Evolutionary conservation across 202 grass and related monocot genomes (phyloP), one percentile per base, ranked within the genome.

Genomic region (Sporobolus alterniflorus): DNA sequence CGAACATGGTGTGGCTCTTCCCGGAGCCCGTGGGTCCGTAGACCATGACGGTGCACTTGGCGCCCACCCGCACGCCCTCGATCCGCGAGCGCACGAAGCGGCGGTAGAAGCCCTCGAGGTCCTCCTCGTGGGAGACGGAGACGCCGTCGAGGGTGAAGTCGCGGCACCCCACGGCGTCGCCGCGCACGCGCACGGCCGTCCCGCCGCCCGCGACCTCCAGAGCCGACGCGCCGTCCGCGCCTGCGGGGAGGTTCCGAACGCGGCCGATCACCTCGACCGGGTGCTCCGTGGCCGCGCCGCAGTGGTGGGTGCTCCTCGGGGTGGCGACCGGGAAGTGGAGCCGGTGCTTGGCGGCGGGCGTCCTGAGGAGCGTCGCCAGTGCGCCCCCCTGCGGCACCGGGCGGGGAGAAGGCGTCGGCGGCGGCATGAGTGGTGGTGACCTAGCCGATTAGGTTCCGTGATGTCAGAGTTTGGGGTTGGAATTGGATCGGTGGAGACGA

Each of bases 1-100:
- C 96, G 47, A 95, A 98, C 96, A 98, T 98, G 59, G 96, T 98
- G 85, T 98, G 92, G 74, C 89, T 95, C 85, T 98, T 95, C 9
- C 90, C 93, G 31, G 91, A 88, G 0, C 93, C 93, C 0, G 96
- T 98, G 20, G 96, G 96, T 2, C 96, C 92, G 79, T 98, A 98
- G 43, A 98, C 92, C 96, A 98, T 93, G 68, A 95, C 87, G 31
- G 91, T 98, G 89, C 93, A 98, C 73, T 95, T 98, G 11, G 89
- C 89, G 1, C 93, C 96, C 7, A 93, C 33, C 11, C 96, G 67
- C 44, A 98, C 91, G 22, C 88, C 96, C 67, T 90, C 59, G 34
- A 95, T 89, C 72, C 96, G 49, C 10, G 89, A 85, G 33, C 78
- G 59, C 22, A 98, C 96, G 75, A 98, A 98, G 1, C 90, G 86